Conservation (phyloP, 1,284 basidiomycete species). For the Erythrobasidium hasegawianum region DNA sequence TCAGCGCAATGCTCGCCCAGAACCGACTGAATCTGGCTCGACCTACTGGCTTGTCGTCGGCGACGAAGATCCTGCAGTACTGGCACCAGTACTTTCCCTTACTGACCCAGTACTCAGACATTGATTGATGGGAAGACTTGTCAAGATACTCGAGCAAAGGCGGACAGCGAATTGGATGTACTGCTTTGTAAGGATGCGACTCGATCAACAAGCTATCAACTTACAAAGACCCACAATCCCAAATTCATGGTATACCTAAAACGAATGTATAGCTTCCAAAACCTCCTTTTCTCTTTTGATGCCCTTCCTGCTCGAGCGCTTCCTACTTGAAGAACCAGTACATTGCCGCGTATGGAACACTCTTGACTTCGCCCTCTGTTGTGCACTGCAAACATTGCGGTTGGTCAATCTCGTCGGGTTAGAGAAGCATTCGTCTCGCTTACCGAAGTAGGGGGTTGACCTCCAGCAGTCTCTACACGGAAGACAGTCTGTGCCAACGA, state of each 20-base stretch:
- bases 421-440: not conserved
- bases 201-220: too few relatives aligned
- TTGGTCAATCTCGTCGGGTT: not conserved
- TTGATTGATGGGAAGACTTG: too few relatives aligned
- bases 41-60: conserved; percentile 75
- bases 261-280: too few relatives aligned
- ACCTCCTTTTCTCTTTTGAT: too few relatives aligned
- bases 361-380: conserved; percentile 19
- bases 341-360: conserved; percentile 15
- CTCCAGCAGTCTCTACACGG: conserved; percentile 19
- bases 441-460: conserved; percentile 11
- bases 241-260: too few relatives aligned
- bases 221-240: too few relatives aligned
- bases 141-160: not conserved
- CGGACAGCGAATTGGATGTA: not conserved
- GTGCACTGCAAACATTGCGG: not conserved
- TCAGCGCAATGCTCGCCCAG: not conserved
- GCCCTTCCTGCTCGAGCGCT: too few relatives aligned
- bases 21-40: not conserved
- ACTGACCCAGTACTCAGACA: conserved; percentile 32
- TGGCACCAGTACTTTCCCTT: conserved; percentile 30
- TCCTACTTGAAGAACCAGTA: conserved; percentile 23
- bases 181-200: too few relatives aligned
- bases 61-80: conserved; percentile 76
- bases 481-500: conserved; percentile 8